These are phyloP conservation scores for Erysimum pusillum DNA, from an alignment of 441 rosid genomes.

Conservation along the genomic window DNA sequence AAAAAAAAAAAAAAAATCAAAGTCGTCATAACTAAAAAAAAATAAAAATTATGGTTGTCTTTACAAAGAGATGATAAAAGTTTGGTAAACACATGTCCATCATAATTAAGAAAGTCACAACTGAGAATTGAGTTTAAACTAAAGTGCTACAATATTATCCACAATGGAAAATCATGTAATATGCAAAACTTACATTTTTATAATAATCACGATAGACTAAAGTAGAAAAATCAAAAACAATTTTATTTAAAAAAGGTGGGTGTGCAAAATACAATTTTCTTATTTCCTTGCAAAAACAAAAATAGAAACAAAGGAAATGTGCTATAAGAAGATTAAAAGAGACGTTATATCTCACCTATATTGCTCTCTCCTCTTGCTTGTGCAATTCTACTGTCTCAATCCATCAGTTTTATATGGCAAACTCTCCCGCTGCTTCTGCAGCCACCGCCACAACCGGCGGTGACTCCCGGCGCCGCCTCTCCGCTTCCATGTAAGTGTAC, in stretches of 20 bases:
- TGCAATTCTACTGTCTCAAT: slow-evolving; percentile 43
- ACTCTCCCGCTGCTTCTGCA: slow-evolving; percentile 39
- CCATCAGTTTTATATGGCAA: slow-evolving; percentile 39
- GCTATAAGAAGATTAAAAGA: slow-evolving; percentile 55
- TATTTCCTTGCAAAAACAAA: not conserved
- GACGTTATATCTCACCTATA: slow-evolving; percentile 61
- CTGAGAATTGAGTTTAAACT: slow-evolving; percentile 31
- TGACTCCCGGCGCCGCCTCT: slow-evolving; percentile 46
- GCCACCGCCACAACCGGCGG: slow-evolving; percentile 37
- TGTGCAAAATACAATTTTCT: slow-evolving; percentile 25
- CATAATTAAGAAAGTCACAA: slow-evolving; percentile 17
- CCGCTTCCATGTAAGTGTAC: slow-evolving; percentile 39
- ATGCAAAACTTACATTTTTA: not conserved
- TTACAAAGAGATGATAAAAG: slow-evolving; percentile 44
- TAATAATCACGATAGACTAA: not conserved
- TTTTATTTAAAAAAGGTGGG: slow-evolving; percentile 39
- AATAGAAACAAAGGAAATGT: slow-evolving; percentile 25
- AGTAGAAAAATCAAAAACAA: not conserved
- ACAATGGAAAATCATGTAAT: not conserved
- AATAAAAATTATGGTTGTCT: slow-evolving; percentile 29
- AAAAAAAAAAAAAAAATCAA: too few relatives aligned
- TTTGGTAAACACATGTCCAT: slow-evolving; percentile 42
- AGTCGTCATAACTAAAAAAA: not conserved
- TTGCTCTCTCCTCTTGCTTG: slow-evolving; percentile 42
- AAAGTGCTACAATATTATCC: slow-evolving; percentile 29